Evolutionary conservation across 805 yeast genomes (phyloP), one percentile per base, ranked within the genome.

Genomic region (Scheffersomyces stipitis): DNA sequence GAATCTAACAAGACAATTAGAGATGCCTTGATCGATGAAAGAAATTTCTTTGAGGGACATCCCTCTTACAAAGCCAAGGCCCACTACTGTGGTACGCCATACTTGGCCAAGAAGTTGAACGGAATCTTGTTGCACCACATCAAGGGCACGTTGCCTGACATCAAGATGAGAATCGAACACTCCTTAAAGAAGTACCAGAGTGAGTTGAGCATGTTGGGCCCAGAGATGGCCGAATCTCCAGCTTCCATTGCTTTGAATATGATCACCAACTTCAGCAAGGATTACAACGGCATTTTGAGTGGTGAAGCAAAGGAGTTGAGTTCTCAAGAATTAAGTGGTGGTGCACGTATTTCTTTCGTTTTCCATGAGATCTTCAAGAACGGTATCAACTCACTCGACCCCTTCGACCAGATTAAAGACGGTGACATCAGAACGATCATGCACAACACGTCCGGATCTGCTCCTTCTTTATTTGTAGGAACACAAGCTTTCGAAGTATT

Each of bases 71-170:
- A 88, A 51, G 83, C 93, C 22, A 93, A 91, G 60, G 91, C 97
- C 5, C 95, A 87, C 56, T 91, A 81, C 68, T 93, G 99, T 66
- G 99, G 99, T 62, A 93, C 99, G n/a, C 97, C 97, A 28, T 93
- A 84, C 62, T 73, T 93, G 58, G 96, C 98, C 35, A 86, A 88
- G 60, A 87, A 89, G 64, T 77, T 93, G 56, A 93, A 87, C 64
- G 80, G 84, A 29, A 87, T 93, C 50, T 75, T 93, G 52, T 74
- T 88, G 66, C 88, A 83, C 58, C 99, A 93, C 66, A 93, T 93
- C 62, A 45, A 45, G 40, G 40, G 49, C 22, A 56, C 62, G 5
- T 60, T 69, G 57, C 99, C 99, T 13, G 98, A 93, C 49, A 93
- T 93, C 53, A 93, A 89, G 65, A 76, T 85, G 62, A 82, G 91